phyloP scores from a whole-genome alignment of 768 basidiomycete species.

The Suillus clintonianus region DNA sequence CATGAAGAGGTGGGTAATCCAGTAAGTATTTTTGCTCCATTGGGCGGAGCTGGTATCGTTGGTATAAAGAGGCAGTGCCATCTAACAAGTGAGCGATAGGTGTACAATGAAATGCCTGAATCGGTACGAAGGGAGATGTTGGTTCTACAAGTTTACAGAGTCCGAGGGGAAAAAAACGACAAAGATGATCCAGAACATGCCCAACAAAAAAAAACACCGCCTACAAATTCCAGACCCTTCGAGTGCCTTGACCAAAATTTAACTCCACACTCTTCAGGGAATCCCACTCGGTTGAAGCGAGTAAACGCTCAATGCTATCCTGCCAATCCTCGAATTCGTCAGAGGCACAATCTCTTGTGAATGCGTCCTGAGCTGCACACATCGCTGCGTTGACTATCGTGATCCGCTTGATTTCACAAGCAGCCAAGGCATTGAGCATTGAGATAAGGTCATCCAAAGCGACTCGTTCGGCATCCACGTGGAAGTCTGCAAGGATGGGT shows the following conservation, averaged over 20 bases:
- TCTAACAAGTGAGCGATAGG: conserved; percentile 1
- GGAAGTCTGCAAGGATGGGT: conserved; percentile 20
- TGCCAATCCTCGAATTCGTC: conserved; percentile 33
- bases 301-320: conserved; percentile 19
- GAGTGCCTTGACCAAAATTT: conserved; percentile 16
- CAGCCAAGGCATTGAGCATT: conserved; percentile 19
- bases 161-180: neutral
- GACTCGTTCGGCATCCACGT: conserved; percentile 29
- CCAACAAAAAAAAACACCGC: neutral
- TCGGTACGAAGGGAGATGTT: neutral
- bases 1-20: neutral
- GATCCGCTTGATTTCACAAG: conserved; percentile 22
- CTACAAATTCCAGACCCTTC: conserved; percentile 25
- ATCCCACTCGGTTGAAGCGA: conserved; percentile 19
- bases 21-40: neutral
- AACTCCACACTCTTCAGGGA: conserved; percentile 18
- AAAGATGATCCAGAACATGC: neutral
- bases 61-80: neutral
- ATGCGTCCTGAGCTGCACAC: conserved; percentile 18
- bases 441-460: conserved; percentile 20
- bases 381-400: conserved; percentile 12
- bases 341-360: conserved; percentile 29
- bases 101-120: neutral
- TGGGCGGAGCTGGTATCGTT: neutral
- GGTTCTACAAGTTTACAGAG: neutral